A percentile compares a stretch with the other conserved stretches of the same genome.
phyloP scores from a whole-genome alignment of 768 basidiomycete genomes.

The Mycena capillaripes region DNA sequence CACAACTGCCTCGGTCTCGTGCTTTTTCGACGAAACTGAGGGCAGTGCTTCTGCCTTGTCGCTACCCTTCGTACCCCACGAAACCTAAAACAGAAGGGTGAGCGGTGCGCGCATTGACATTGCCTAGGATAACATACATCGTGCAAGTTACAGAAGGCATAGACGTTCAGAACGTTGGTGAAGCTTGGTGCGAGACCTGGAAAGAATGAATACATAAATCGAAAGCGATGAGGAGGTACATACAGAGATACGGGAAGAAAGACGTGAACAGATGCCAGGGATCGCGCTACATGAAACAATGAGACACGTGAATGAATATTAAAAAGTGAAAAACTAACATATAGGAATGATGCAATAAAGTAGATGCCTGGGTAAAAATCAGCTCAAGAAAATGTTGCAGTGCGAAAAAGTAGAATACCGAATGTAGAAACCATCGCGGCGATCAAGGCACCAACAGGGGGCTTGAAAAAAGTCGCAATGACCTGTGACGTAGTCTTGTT shows the following conservation, averaged over 20 bases:
- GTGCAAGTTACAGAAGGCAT: conserved; percentile 97
- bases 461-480: conserved; percentile 74
- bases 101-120: too few species aligned
- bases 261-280: conserved; percentile 99
- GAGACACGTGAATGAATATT: not conserved
- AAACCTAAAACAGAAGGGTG: conserved; percentile 62
- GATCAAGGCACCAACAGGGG: conserved; percentile 84
- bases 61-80: conserved; percentile 96
- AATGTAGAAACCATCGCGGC: conserved; percentile 92
- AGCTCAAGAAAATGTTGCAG: not conserved
- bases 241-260: conserved; percentile 92
- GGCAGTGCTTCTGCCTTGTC: conserved; percentile 93
- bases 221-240: too few species aligned
- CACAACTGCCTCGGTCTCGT: conserved; percentile 78
- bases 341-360: conserved; percentile 77
- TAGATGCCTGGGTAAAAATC: conserved; percentile 65
- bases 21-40: conserved; percentile 68
- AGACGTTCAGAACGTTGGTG: conserved; percentile 95
- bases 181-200: conserved; percentile 93
- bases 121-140: conserved; percentile 69
- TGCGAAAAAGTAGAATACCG: conserved; percentile 58
- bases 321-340: conserved; percentile 5
- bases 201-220: too few species aligned
- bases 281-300: conserved; percentile 75
- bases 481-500: conserved; percentile 64